These are phyloP conservation scores for Misopates orontium DNA, from an alignment of 257 asterid species.

Conservation along the genomic window DNA sequence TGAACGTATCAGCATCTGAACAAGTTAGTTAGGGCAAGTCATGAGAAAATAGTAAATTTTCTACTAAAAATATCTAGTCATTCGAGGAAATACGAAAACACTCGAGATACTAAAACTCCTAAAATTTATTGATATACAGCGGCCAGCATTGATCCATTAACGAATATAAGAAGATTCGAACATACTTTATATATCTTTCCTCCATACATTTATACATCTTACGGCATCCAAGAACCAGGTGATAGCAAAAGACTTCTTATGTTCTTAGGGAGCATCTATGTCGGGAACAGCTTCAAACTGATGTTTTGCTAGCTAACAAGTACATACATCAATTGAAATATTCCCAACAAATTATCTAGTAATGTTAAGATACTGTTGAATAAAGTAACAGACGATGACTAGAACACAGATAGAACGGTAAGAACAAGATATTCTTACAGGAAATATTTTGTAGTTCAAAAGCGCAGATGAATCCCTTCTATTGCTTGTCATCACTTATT, in stretches of 20 bases:
- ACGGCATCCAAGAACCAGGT: conserved; percentile 16
- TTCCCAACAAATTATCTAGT: conserved; percentile 22
- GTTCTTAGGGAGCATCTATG: conserved; percentile 8
- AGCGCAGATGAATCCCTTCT: conserved; percentile 29
- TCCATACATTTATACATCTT: conserved; percentile 27
- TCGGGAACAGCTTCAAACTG: neutral
- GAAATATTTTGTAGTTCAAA: conserved; percentile 23
- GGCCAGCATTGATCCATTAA: neutral
- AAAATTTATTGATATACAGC: too few species aligned
- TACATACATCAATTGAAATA: conserved; percentile 12
- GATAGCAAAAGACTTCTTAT: neutral
- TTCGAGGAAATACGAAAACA: too few species aligned
- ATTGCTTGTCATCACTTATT: conserved; percentile 35
- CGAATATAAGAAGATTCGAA: conserved; percentile 8
- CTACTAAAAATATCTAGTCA: too few species aligned
- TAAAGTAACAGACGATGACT: conserved; percentile 23
- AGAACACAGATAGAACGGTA: conserved; percentile 22
- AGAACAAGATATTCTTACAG: conserved; percentile 16
- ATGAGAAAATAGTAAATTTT: too few species aligned
- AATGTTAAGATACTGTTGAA: conserved; percentile 16
- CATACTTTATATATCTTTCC: conserved; percentile 30
- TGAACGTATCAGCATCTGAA: neutral
- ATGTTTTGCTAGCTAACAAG: conserved; percentile 5
- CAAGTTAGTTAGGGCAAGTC: neutral
- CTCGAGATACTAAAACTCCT: too few species aligned